phyloP scores from a whole-genome alignment of 2,329 filamentous ascomycete genomes.

The Apiospora kogelbergensis region DNA sequence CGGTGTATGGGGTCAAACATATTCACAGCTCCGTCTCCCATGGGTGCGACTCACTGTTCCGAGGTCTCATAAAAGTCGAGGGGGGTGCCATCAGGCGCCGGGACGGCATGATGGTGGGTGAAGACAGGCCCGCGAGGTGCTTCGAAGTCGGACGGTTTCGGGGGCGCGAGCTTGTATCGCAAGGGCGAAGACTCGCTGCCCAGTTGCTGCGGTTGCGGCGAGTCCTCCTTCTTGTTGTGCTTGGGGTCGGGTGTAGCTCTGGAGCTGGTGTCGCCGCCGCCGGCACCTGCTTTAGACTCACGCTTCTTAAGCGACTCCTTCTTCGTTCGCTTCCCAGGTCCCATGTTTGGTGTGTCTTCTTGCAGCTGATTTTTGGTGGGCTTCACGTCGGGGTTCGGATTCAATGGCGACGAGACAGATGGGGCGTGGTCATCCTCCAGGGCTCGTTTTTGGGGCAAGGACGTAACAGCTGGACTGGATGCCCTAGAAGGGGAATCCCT shows the following conservation, averaged over 20 bases:
- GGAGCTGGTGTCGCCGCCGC: constrained; percentile 48
- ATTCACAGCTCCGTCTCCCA: background rate
- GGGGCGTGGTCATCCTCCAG: constrained; percentile 71
- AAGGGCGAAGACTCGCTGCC: constrained; percentile 51
- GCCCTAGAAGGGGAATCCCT: constrained; percentile 30
- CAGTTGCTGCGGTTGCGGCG: constrained; percentile 22
- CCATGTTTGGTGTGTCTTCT: constrained; percentile 24
- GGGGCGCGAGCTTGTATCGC: constrained; percentile 64
- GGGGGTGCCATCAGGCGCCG: constrained; percentile 47
- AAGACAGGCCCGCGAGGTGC: constrained; percentile 57
- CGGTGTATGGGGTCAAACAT: background rate
- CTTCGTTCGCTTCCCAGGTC: constrained; percentile 56
- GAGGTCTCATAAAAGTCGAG: constrained; percentile 63
- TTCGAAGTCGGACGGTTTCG: constrained; percentile 62
- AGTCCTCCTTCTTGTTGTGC: constrained; percentile 16
- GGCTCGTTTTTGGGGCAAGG: constrained; percentile 63
- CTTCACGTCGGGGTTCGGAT: constrained; percentile 57
- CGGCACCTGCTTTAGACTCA: constrained; percentile 55
- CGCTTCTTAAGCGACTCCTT: constrained; percentile 70
- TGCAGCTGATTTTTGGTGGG: constrained; percentile 36
- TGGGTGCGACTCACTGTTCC: constrained; percentile 54
- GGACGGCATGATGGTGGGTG: constrained; percentile 53
- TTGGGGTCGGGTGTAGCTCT: constrained; percentile 60
- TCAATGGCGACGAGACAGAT: constrained; percentile 71
- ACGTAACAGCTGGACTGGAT: constrained; percentile 33